phyloP scores from a whole-genome alignment of 2,329 filamentous ascomycete genomes.

The Ophiostoma pallidulum region DNA sequence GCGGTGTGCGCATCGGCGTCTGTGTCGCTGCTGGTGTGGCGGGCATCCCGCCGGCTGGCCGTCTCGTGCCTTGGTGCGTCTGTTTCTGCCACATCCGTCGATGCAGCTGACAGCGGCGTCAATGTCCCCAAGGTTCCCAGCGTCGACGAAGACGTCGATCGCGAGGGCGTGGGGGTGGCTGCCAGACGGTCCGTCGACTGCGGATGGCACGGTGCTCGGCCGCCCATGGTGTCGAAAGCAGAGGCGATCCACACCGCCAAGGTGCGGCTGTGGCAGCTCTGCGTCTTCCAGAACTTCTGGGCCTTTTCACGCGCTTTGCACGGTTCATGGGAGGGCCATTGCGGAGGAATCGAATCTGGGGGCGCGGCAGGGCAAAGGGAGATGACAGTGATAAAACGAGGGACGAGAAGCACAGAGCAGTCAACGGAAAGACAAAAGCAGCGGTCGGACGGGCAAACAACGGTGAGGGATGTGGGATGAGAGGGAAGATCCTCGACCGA shows the following conservation, averaged over 20 bases:
- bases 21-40: background rate
- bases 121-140: background rate
- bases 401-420: conserved; percentile 2
- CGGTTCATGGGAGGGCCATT: background rate
- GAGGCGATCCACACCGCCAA: too few relatives aligned
- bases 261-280: too few relatives aligned
- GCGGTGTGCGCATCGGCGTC: background rate
- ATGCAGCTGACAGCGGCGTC: background rate
- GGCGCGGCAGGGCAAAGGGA: background rate
- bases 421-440: background rate
- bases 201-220: background rate
- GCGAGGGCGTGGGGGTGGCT: background rate
- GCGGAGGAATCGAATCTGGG: too few relatives aligned
- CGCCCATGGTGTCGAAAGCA: too few relatives aligned
- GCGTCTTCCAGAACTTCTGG: too few relatives aligned
- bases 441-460: too few relatives aligned
- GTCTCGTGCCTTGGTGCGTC: too few relatives aligned
- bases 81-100: background rate
- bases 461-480: conserved; percentile 4
- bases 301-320: background rate
- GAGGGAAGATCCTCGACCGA: conserved; percentile 3
- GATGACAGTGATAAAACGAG: background rate
- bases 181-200: background rate
- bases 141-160: conserved; percentile 2
- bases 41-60: too few relatives aligned